A percentile compares a stretch with the other conserved stretches of the same genome.
phyloP scores from a whole-genome alignment of 2,329 filamentous ascomycete species.

The Colletotrichum tofieldiae region DNA sequence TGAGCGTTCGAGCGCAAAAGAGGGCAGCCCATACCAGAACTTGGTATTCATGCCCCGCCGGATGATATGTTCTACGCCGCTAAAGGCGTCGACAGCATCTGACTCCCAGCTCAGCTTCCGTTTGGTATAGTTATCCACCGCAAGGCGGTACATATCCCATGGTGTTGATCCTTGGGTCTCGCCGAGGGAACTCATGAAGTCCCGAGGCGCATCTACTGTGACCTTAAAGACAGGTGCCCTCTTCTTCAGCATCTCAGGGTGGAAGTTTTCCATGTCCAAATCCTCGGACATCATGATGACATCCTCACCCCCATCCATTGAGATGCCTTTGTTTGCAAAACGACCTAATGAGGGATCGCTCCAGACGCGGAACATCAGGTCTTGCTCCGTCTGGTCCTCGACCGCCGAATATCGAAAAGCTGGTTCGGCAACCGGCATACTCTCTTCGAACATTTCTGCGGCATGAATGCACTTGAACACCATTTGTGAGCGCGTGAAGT shows the following conservation, averaged over 20 bases:
- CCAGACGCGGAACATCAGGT: background rate
- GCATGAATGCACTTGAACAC: constrained; percentile 42
- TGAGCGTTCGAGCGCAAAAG: background rate
- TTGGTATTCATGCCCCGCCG: background rate
- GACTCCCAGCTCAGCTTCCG: background rate
- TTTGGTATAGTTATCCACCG: background rate
- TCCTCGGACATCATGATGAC: background rate
- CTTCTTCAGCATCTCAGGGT: background rate
- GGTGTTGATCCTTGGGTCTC: background rate
- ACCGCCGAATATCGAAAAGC: background rate
- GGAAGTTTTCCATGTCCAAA: background rate
- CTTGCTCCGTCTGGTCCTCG: background rate
- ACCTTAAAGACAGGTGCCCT: background rate
- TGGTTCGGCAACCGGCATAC: background rate
- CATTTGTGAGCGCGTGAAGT: constrained; percentile 43
- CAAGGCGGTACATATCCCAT: background rate
- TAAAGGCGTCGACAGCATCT: background rate
- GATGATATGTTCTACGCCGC: background rate
- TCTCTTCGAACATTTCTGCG: background rate
- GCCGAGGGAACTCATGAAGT: background rate
- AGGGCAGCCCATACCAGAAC: background rate
- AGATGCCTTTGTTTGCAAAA: background rate
- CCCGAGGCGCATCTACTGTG: background rate
- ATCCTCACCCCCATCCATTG: background rate
- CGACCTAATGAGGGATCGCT: background rate